These are phyloP conservation scores for Citrus hindsii DNA, from an alignment of 345 rosid species.

Conservation along the genomic window DNA sequence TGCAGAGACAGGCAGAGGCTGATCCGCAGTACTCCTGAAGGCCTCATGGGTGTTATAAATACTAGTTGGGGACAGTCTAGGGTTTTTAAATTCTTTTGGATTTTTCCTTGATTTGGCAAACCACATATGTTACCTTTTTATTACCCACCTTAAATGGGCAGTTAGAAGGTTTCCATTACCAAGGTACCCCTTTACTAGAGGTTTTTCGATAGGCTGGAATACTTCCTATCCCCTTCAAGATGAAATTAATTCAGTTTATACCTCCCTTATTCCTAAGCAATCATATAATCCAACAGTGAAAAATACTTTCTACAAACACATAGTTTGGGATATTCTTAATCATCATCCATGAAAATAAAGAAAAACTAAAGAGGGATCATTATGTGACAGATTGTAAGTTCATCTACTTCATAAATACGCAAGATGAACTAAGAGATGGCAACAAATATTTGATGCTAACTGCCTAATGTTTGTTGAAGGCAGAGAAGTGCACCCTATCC, in stretches of 20 bases:
- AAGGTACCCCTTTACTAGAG: slow-evolving; percentile 19
- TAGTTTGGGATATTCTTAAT: not conserved
- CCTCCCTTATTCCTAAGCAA: not conserved
- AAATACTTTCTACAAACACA: not conserved
- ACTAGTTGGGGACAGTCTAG: slow-evolving; percentile 39
- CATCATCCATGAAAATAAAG: not conserved
- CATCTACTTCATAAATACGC: not conserved
- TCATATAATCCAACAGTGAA: not conserved
- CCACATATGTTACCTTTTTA: slow-evolving; percentile 33
- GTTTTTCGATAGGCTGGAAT: not conserved
- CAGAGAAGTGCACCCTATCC: not conserved
- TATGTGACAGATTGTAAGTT: not conserved
- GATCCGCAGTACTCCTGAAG: slow-evolving; percentile 36
- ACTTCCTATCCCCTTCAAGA: not conserved
- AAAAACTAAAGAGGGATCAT: not conserved
- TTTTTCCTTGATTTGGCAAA: slow-evolving; percentile 49
- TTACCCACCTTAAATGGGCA: slow-evolving; percentile 34
- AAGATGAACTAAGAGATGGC: not conserved
- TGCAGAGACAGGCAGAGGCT: slow-evolving; percentile 45
- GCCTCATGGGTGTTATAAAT: slow-evolving; percentile 57
- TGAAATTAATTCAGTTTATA: not conserved
- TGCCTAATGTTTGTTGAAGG: not conserved
- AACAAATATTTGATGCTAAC: not conserved
- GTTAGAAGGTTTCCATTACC: slow-evolving; percentile 23
- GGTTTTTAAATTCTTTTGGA: slow-evolving; percentile 48